Evolutionary conservation across 2,329 filamentous ascomycete genomes (phyloP), one percentile per base, ranked within the genome.

Genomic region (Trichothecium roseum): DNA sequence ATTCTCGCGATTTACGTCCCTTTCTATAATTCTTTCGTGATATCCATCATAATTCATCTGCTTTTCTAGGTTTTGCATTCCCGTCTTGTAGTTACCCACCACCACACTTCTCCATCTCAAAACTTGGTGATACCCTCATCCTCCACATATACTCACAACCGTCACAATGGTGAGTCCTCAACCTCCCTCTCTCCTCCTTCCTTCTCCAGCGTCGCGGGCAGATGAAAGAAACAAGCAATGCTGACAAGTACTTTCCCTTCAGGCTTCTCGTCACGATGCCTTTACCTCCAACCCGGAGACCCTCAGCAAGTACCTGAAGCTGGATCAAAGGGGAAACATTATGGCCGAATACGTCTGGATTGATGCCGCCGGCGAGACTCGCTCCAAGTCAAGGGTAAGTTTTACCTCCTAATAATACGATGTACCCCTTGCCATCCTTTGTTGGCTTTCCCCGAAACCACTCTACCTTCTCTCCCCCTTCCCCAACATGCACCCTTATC

Each of bases 321-420:
- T 96, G 54, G 81, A 87, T 61, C 89, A 96, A 71, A 84, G 82
- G 62, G 88, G 87, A 61, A 69, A 68, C 51, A 72, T 93, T 57
- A 91, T 94, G 64, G 89, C 87, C 56, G 89, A 95, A 69, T 95
- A 95, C 68, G 79, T 95, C 72, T 95, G 89, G 89, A 82, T 95
- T 59, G 88, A 95, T 57, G 72, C 83, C 46, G 64, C 68, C 46
- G 87, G 88, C 59, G 81, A 82, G 54, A 74, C 84, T 51, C 87
- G 91, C 54, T 94, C 87, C 60, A 98, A 96, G 73, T 89, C 84
- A 57, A 93, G 87, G 75, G 89, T 95, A 72, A 72, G 85, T 72
- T 45, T 46, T 24, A 6, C 20, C 20, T 24, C 10, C 20, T 24
- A 24, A 24, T 24, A 6, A 6, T 24, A 17, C 6, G 6, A 6